Evolutionary conservation across 495 filamentous ascomycete genomes (phyloP).

Genomic region (Parmelia sp.): DNA sequence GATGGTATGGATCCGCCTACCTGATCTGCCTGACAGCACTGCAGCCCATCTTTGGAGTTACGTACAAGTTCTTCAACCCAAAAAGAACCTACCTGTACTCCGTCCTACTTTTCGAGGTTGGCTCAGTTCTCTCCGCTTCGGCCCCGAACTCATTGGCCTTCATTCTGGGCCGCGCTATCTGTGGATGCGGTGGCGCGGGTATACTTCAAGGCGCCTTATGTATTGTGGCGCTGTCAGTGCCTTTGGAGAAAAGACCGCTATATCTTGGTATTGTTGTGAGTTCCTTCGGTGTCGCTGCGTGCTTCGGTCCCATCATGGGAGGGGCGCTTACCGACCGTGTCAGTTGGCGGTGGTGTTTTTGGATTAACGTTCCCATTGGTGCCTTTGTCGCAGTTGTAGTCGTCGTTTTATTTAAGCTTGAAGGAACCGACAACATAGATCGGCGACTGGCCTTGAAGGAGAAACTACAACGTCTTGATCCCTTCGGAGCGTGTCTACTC

Average conservation of each 20-base stretch:
- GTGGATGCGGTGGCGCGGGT: conserved; percentile 56
- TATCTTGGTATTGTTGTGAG: conserved; percentile 15
- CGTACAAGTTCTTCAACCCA: conserved; percentile 33
- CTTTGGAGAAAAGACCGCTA: conserved; percentile 7
- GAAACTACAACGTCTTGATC: conserved; percentile 13
- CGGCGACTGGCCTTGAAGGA: background rate
- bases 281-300: conserved; percentile 13
- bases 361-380: conserved; percentile 17
- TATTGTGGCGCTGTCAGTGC: conserved; percentile 14
- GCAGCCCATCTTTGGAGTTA: conserved; percentile 26
- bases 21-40: conserved; percentile 12
- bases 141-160: conserved; percentile 30
- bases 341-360: conserved; percentile 25
- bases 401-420: conserved; percentile 9
- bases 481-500: conserved; percentile 44
- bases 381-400: background rate
- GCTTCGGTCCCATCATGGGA: conserved; percentile 23
- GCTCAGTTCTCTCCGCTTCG: no score
- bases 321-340: conserved; percentile 18
- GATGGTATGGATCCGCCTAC: conserved; percentile 16
- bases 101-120: conserved; percentile 10
- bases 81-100: conserved; percentile 60
- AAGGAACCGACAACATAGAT: background rate
- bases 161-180: conserved; percentile 70
- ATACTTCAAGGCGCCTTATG: conserved; percentile 31